These are phyloP conservation scores for Talaromyces sp. DNA, from an alignment of 2,329 filamentous ascomycete species.

Conservation along the genomic window DNA sequence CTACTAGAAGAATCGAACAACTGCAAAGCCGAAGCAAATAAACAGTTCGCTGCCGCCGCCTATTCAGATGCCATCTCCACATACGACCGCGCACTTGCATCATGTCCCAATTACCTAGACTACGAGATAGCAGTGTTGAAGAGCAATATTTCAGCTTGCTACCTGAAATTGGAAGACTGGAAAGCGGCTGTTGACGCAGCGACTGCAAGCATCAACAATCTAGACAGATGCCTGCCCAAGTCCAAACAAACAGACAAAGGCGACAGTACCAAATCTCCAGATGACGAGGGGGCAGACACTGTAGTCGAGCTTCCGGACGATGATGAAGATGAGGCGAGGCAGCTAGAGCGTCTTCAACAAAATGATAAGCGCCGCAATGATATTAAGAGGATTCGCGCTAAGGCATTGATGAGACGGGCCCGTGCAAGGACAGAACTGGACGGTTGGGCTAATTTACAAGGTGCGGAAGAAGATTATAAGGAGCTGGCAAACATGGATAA, in stretches of 20 bases:
- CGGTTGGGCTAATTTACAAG: conserved; percentile 74
- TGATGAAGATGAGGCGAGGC: conserved; percentile 35
- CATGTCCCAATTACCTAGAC: conserved; percentile 77
- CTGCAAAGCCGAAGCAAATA: conserved; percentile 71
- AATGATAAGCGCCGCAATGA: conserved; percentile 53
- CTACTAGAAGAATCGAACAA: conserved; percentile 67
- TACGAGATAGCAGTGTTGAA: conserved; percentile 83
- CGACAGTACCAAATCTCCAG: conserved; percentile 26
- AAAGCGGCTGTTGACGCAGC: conserved; percentile 73
- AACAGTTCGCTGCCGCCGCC: conserved; percentile 65
- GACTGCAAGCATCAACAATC: conserved; percentile 63
- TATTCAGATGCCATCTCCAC: conserved; percentile 73
- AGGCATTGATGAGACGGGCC: conserved; percentile 75
- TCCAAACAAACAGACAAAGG: conserved; percentile 45
- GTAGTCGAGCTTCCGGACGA: conserved; percentile 48
- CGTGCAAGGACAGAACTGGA: conserved; percentile 65
- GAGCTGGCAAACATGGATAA: conserved; percentile 55
- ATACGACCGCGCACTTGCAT: conserved; percentile 73
- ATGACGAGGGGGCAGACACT: conserved; percentile 14
- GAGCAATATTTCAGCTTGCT: conserved; percentile 84
- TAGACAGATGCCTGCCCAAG: conserved; percentile 45
- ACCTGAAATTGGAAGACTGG: conserved; percentile 80
- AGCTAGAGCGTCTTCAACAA: conserved; percentile 40
- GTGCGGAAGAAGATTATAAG: conserved; percentile 76
- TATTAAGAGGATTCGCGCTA: conserved; percentile 70